Evolutionary conservation across 2,329 filamentous ascomycete species (phyloP).

Genomic region (Penicillium sp.): DNA sequence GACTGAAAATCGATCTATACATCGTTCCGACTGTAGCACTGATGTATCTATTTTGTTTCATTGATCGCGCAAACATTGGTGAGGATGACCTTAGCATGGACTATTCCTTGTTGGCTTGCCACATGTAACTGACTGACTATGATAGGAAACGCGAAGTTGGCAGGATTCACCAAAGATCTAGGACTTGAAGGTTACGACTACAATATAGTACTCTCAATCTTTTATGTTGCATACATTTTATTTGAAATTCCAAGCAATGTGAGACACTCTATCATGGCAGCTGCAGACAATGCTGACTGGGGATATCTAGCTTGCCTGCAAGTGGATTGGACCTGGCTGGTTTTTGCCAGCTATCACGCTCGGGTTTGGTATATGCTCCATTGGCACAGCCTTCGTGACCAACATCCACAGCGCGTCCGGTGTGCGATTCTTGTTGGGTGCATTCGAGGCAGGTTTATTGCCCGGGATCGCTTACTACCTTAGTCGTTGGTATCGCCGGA

Average conservation of each 20-base stretch:
- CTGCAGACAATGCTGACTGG: neutral
- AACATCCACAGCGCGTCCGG: slow-evolving; percentile 54
- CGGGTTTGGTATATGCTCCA: slow-evolving; percentile 62
- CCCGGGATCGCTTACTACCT: slow-evolving; percentile 74
- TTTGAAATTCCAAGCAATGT: slow-evolving; percentile 68
- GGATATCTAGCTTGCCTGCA: slow-evolving; percentile 56
- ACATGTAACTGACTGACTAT: neutral
- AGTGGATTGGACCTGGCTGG: slow-evolving; percentile 70
- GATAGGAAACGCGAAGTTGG: slow-evolving; percentile 66
- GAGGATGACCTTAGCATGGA: slow-evolving; percentile 1
- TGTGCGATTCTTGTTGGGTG: slow-evolving; percentile 66
- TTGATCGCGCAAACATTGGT: slow-evolving; percentile 74
- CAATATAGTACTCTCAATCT: slow-evolving; percentile 65
- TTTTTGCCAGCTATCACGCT: slow-evolving; percentile 65
- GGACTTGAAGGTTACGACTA: slow-evolving; percentile 63
- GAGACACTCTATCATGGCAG: neutral
- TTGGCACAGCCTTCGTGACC: slow-evolving; percentile 66
- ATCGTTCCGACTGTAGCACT: slow-evolving; percentile 66
- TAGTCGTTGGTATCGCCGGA: slow-evolving; percentile 68
- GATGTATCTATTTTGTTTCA: slow-evolving; percentile 72
- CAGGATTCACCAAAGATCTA: slow-evolving; percentile 64
- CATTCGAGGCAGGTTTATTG: slow-evolving; percentile 73
- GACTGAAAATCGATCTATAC: slow-evolving; percentile 64
- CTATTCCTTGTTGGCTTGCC: neutral
- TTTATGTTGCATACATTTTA: slow-evolving; percentile 72